Evolutionary conservation across 805 yeast genomes (phyloP).

Genomic region (Cyberlindnera xylosilytica): DNA sequence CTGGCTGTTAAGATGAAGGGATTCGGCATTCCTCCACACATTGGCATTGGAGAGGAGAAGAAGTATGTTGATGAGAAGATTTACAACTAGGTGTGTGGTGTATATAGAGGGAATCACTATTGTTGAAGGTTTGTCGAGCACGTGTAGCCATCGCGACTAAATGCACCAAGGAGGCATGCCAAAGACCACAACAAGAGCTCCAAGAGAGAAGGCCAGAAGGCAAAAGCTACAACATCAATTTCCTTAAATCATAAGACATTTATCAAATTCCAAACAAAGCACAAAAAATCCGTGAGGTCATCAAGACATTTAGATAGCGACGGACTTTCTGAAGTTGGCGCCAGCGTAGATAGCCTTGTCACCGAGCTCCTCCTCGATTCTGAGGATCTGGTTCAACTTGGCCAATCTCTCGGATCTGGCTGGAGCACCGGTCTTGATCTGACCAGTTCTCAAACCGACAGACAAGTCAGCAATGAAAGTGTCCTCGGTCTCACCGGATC

Average conservation of each 20-base stretch:
- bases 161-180: too few relatives aligned
- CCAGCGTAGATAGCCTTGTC: slow-evolving; percentile 97
- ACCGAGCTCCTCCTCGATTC: slow-evolving; percentile 98
- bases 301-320: slow-evolving; percentile 27
- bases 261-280: neutral
- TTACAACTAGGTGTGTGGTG: slow-evolving; percentile 23
- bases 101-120: too few relatives aligned
- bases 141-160: too few relatives aligned
- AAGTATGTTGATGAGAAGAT: slow-evolving; percentile 23
- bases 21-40: slow-evolving; percentile 55
- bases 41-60: slow-evolving; percentile 33
- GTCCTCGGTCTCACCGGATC: slow-evolving; percentile 99
- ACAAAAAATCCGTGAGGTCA: neutral
- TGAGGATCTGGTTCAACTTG: slow-evolving; percentile 95
- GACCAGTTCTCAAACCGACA: slow-evolving; percentile 98
- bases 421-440: slow-evolving; percentile 99
- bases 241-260: too few relatives aligned
- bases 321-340: slow-evolving; percentile 67
- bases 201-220: too few relatives aligned
- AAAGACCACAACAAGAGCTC: too few relatives aligned
- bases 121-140: too few relatives aligned
- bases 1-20: slow-evolving; percentile 80
- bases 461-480: slow-evolving; percentile 95
- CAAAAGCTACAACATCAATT: too few relatives aligned
- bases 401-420: slow-evolving; percentile 99